Conservation (phyloP, 176 grass and related monocot genomes). For the Phoenix roebelenii region DNA sequence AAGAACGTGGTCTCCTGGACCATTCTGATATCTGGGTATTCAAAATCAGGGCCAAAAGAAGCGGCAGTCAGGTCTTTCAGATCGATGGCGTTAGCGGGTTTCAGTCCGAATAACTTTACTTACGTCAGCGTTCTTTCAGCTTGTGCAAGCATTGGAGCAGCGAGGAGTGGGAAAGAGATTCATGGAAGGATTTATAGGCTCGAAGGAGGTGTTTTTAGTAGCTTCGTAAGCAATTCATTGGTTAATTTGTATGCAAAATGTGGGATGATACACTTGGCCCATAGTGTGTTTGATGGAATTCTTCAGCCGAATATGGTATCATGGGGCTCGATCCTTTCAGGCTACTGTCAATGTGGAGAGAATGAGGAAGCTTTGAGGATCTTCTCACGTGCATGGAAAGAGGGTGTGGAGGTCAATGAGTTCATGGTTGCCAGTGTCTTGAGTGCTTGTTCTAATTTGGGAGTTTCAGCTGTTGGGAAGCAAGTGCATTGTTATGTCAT, state of each 20-base stretch:
- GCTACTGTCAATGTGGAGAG: conserved; percentile 9
- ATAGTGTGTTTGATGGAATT: neutral
- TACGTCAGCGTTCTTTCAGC: conserved; percentile 7
- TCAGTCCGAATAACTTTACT: neutral
- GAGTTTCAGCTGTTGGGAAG: neutral
- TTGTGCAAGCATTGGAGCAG: neutral
- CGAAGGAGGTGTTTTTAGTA: neutral
- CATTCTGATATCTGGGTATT: conserved; percentile 10
- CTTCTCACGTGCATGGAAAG: neutral
- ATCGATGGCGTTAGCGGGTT: neutral
- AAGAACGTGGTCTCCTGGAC: conserved; percentile 15
- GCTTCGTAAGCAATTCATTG: conserved; percentile 1
- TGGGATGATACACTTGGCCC: conserved; percentile 1
- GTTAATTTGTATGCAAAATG: conserved; percentile 11
- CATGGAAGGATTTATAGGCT: conserved; percentile 5
- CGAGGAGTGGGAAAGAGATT: neutral
- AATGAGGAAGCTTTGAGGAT: conserved; percentile 7
- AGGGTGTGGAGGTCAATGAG: conserved; percentile 12
- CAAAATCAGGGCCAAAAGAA: neutral
- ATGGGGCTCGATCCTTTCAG: conserved; percentile 12
- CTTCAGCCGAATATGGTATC: conserved; percentile 3
- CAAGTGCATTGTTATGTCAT: conserved; percentile 2
- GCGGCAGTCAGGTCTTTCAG: neutral
- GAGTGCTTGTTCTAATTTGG: conserved; percentile 4
- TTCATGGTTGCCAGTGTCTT: conserved; percentile 11